Evolutionary conservation across 75 land plant genomes (phyloP).

Genomic region (Cryptomeria japonica): DNA sequence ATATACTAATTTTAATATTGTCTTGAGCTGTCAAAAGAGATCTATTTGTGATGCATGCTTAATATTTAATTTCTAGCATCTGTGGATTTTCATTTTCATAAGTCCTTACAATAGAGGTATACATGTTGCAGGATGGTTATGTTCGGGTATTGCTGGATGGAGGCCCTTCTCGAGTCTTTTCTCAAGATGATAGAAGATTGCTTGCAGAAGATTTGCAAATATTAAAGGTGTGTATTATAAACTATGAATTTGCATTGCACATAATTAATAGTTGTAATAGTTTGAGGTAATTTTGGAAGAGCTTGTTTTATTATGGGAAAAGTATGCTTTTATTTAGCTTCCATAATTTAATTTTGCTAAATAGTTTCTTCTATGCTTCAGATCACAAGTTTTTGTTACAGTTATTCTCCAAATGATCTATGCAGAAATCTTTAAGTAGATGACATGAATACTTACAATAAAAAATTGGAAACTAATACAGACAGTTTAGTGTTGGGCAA

Average conservation of each 20-base stretch:
- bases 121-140: slow-evolving; percentile 52
- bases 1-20: neutral
- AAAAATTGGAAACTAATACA: no score
- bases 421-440: no score
- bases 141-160: slow-evolving; percentile 69
- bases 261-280: neutral
- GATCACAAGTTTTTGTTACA: no score
- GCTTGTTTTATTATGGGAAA: neutral
- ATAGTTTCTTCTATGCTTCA: no score
- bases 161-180: slow-evolving; percentile 80
- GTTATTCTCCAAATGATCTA: no score
- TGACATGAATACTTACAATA: no score
- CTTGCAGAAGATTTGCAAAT: slow-evolving; percentile 61
- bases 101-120: neutral
- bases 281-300: no score
- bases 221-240: slow-evolving; percentile 42
- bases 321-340: neutral
- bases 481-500: no score
- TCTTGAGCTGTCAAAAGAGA: neutral
- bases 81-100: neutral
- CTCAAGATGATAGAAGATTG: slow-evolving; percentile 44
- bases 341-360: no score
- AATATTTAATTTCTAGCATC: neutral
- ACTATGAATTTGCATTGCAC: neutral
- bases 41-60: neutral